Evolutionary conservation across 1,139 yeast species (phyloP).

Genomic region (Yamadazyma oceani): DNA sequence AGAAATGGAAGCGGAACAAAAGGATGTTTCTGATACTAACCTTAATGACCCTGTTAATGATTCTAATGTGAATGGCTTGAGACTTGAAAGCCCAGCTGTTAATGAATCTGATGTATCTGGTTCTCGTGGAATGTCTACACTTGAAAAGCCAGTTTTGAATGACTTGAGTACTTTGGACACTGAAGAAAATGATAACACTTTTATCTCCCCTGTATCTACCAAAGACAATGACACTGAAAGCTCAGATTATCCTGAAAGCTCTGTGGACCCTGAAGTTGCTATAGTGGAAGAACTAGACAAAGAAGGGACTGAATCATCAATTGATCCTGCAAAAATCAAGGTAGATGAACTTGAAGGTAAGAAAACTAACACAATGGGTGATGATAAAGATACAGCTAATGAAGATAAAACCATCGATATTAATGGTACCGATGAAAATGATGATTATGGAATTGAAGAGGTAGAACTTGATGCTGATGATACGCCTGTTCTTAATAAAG

Average conservation of each 20-base stretch:
- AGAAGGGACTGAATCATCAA: conserved; percentile 15
- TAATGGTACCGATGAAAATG: conserved; percentile 5
- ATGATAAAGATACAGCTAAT: not conserved
- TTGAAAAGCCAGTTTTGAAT: conserved; percentile 7
- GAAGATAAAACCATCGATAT: not conserved
- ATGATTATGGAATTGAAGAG: conserved; percentile 21
- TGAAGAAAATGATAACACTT: conserved; percentile 10
- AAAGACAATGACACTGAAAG: conserved; percentile 8
- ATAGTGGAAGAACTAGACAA: conserved; percentile 24
- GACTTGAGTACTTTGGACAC: conserved; percentile 8
- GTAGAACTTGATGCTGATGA: conserved; percentile 17
- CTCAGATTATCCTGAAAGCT: conserved; percentile 8
- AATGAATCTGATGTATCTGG: not conserved
- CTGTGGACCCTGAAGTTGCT: conserved; percentile 12
- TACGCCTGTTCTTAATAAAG: conserved; percentile 25
- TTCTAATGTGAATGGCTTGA: not conserved
- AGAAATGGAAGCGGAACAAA: conserved; percentile 3
- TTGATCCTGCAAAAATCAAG: conserved; percentile 14
- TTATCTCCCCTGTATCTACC: conserved; percentile 14
- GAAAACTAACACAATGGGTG: conserved; percentile 3
- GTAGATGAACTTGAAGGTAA: conserved; percentile 6
- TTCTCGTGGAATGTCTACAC: too few relatives aligned
- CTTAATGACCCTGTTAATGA: not conserved
- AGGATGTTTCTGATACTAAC: too few relatives aligned
- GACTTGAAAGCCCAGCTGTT: not conserved